Percentiles rank a stretch among this genome's conserved stretches.
phyloP scores from a whole-genome alignment of 768 basidiomycete genomes.

The Strobilomyces confusus region DNA sequence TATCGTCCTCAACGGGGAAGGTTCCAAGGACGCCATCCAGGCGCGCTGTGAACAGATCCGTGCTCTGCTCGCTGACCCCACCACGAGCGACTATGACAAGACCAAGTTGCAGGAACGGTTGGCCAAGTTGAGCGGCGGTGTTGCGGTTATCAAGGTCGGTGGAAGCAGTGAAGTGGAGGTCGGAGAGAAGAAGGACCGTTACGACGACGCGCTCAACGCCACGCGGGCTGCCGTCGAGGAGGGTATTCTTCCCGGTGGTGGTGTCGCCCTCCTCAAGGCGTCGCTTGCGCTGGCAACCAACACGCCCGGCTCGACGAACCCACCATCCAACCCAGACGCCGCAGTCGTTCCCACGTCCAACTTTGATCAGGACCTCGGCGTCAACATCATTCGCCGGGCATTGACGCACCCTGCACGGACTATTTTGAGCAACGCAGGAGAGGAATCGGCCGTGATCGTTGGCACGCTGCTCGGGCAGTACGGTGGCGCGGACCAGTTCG shows the following conservation, averaged over 20 bases:
- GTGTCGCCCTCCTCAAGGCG: conserved; percentile 88
- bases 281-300: conserved; percentile 62
- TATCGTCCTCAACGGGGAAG: conserved; percentile 90
- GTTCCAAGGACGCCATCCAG: conserved; percentile 83
- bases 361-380: conserved; percentile 97
- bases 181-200: conserved; percentile 90
- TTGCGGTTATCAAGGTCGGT: conserved; percentile 98
- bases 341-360: conserved; percentile 75
- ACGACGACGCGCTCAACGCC: conserved; percentile 96
- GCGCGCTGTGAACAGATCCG: conserved; percentile 97
- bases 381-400: conserved; percentile 50
- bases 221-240: conserved; percentile 96
- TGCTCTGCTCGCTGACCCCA: conserved; percentile 69
- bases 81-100: conserved; percentile 91
- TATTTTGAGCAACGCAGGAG: conserved; percentile 41
- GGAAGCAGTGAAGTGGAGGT: conserved; percentile 94
- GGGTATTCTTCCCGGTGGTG: conserved; percentile 96
- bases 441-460: conserved; percentile 90
- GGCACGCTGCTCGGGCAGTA: conserved; percentile 76
- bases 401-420: not conserved
- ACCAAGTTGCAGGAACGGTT: conserved; percentile 95
- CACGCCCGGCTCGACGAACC: conserved; percentile 41
- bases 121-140: conserved; percentile 93
- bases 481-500: conserved; percentile 70
- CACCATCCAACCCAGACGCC: conserved; percentile 51